Evolutionary conservation across 108 stramenopile species (phyloP), one percentile per base, ranked within the genome.

Genomic region (Cyclotella kingstonii): DNA sequence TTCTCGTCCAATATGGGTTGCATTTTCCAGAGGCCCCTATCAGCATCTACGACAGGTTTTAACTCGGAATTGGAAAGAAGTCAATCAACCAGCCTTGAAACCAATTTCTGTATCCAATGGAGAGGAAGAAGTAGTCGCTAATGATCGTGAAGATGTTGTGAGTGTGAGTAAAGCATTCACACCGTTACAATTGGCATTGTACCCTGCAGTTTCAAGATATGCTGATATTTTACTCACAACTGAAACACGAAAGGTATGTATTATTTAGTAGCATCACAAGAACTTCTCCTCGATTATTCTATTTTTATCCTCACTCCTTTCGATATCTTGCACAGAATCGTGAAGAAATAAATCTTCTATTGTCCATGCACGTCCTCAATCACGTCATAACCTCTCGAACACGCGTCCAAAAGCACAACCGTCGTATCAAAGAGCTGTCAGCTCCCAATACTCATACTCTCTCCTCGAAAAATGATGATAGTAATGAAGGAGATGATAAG

Each of bases 331-430:
- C 14, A 10, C 21, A 77, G 72, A 70, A 82, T 46, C 84, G 82
- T 22, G 73, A 78, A 18, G 81, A 81, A 38, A 39, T 83, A 23
- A 54, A 76, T 36, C 59, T 73, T 42, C 22, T 91, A 0, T 51
- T 83, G 11, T 21, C 64, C 12, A 47, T 93, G 64, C 92, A 93
- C 62, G 65, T 85, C 8, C 59, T 90, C 27, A 86, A 93, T 57
- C 92, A 93, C 54, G 83, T 88, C 4, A 57, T 86, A 58, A 88
- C 86, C 3, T 74, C 80, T 8, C 64, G 84, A 45, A 63, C 69
- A 15, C 53, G 86, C 8, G 74, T 93, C 25, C 79, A 84, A 46
- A 58, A 76, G 41, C 79, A 90, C 57, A 86, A 90, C 70, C 67
- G 68, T 2, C 74, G 73, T 15, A 53, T 89, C 54, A 84, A 79